Evolutionary conservation across 192 early-diverging fungal genomes (phyloP).

Genomic region (Coemansia sp.): DNA sequence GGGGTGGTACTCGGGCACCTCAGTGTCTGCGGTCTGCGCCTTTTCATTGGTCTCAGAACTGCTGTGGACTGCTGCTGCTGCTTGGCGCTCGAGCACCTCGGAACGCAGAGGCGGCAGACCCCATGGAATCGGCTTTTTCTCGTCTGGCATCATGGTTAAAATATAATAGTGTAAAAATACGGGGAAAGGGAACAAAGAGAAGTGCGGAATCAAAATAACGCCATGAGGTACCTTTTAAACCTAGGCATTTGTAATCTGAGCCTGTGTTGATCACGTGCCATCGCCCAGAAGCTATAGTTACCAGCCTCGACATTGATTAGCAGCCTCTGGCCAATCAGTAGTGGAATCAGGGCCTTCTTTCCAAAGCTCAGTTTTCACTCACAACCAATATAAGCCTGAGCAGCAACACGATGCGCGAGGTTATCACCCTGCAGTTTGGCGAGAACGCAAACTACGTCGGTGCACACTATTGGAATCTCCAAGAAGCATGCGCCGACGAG

Average conservation of each 20-base stretch:
- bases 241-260: too few relatives aligned
- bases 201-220: background rate
- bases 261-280: too few relatives aligned
- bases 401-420: constrained; percentile 64
- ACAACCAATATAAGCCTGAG: background rate
- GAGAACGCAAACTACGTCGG: constrained; percentile 82
- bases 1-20: background rate
- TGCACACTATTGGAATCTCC: constrained; percentile 89
- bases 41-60: background rate
- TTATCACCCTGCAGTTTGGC: constrained; percentile 92
- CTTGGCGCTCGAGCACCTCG: constrained; percentile 14
- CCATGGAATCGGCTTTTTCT: constrained; percentile 50
- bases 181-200: background rate
- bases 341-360: too few relatives aligned
- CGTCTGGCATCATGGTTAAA: constrained; percentile 44
- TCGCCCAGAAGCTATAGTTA: too few relatives aligned
- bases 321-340: too few relatives aligned
- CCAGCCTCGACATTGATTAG: too few relatives aligned
- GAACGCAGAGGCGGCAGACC: constrained; percentile 46
- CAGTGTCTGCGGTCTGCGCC: background rate
- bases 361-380: too few relatives aligned
- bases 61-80: background rate
- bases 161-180: constrained; percentile 6
- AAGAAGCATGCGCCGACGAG: constrained; percentile 45
- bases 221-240: too few relatives aligned